Percentiles rank a stretch among this genome's conserved stretches.
Evolutionary conservation across 73 alveolate species (phyloP).

Genomic region (Tetrahymena elliotti): DNA sequence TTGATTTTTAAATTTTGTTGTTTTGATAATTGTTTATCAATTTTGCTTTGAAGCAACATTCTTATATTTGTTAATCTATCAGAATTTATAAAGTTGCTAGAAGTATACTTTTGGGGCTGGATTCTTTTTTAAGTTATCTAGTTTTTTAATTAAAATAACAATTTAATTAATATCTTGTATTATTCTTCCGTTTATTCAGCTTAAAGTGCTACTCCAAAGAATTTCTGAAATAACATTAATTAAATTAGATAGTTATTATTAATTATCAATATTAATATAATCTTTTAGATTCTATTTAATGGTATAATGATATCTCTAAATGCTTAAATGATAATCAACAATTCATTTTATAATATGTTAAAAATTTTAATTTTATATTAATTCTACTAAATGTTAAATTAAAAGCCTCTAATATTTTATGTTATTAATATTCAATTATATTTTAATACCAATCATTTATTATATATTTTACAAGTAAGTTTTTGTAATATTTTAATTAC

Average conservation of each 20-base stretch:
- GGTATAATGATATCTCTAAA: neutral
- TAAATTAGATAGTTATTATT: neutral
- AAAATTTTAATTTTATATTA: no score
- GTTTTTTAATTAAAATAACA: neutral
- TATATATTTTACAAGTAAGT: no score
- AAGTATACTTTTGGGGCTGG: neutral
- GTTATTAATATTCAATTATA: no score
- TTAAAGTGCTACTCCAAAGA: neutral
- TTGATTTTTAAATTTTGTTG: neutral
- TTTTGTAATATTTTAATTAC: no score
- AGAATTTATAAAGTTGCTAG: neutral
- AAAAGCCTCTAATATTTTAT: no score
- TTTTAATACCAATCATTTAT: no score
- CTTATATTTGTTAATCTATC: neutral
- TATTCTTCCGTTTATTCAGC: neutral
- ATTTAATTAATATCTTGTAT: neutral
- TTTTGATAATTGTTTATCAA: neutral
- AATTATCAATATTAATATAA: neutral
- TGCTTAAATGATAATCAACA: neutral
- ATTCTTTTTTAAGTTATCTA: neutral
- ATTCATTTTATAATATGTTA: no score
- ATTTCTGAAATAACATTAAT: neutral
- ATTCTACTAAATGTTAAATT: no score
- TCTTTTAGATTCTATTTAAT: neutral
- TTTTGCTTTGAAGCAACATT: neutral